Evolutionary conservation across 306 rosid species (phyloP).

Genomic region (Hippophae tibetana): DNA sequence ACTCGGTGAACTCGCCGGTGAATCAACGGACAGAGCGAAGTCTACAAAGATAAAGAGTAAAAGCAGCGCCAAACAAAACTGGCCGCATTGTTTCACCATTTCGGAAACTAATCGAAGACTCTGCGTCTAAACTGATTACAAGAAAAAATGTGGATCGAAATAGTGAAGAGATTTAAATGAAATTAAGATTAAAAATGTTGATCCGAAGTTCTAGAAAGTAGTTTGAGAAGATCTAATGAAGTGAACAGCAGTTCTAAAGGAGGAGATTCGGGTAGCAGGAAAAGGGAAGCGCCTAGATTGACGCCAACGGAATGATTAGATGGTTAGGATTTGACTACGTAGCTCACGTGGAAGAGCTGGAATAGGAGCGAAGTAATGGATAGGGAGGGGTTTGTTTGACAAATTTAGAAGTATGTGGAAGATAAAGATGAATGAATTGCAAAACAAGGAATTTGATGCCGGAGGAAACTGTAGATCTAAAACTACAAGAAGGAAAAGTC

Average conservation of each 20-base stretch:
- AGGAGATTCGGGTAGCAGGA: constrained; percentile 16
- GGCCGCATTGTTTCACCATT: constrained; percentile 31
- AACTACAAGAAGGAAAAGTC: not conserved
- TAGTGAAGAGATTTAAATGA: constrained; percentile 1
- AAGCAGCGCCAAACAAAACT: constrained; percentile 15
- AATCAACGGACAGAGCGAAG: constrained; percentile 16
- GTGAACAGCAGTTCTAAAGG: constrained; percentile 17
- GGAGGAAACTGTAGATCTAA: not conserved
- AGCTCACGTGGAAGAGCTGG: not conserved
- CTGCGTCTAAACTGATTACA: not conserved
- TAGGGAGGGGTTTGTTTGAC: not conserved
- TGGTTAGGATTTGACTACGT: constrained; percentile 20
- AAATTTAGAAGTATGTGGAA: not conserved
- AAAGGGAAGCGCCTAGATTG: constrained; percentile 28
- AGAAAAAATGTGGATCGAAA: constrained; percentile 33
- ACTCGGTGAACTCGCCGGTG: constrained; percentile 25
- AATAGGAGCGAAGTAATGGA: constrained; percentile 16
- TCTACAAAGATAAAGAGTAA: constrained; percentile 19
- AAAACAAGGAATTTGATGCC: too few relatives aligned
- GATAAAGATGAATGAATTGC: not conserved
- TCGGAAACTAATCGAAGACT: not conserved
- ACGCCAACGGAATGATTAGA: constrained; percentile 3
- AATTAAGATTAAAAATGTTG: not conserved
- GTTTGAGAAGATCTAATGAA: constrained; percentile 8
- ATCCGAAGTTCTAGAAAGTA: constrained; percentile 9